phyloP scores from a whole-genome alignment of 495 filamentous ascomycete genomes.

The Aspergillus ostianus region DNA sequence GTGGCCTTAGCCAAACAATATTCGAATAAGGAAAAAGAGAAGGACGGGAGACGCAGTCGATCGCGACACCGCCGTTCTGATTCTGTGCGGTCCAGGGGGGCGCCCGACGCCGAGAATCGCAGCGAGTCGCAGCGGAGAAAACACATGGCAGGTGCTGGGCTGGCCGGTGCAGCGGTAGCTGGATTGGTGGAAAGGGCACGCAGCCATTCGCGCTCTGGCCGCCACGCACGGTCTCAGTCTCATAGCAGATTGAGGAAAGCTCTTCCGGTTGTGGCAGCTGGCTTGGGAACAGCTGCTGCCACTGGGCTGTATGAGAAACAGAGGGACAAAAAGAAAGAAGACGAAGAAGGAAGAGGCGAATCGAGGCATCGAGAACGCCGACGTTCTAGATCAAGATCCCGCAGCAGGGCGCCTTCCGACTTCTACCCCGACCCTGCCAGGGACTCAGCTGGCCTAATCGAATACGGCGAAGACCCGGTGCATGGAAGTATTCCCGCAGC shows the following conservation, averaged over 20 bases:
- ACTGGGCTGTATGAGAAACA: constrained; percentile 79
- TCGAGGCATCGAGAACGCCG: constrained; percentile 43
- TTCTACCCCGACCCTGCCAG: constrained; percentile 55
- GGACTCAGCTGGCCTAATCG: constrained; percentile 69
- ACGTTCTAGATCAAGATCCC: constrained; percentile 53
- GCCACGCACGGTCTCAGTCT: constrained; percentile 49
- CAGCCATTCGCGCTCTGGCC: constrained; percentile 65
- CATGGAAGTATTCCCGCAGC: constrained; percentile 48
- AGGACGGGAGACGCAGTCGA: constrained; percentile 64
- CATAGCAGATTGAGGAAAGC: constrained; percentile 60
- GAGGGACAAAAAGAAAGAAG: constrained; percentile 64
- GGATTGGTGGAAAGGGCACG: constrained; percentile 72
- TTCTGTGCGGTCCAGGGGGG: constrained; percentile 30
- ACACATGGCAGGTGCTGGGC: constrained; percentile 72
- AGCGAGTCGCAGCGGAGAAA: constrained; percentile 62
- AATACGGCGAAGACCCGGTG: constrained; percentile 72
- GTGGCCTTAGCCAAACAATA: constrained; percentile 72
- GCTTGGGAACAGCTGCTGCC: constrained; percentile 73
- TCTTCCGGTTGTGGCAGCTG: constrained; percentile 69
- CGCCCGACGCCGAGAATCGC: constrained; percentile 43
- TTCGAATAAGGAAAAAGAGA: constrained; percentile 38
- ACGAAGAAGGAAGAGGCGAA: constrained; percentile 29
- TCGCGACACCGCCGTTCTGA: constrained; percentile 60
- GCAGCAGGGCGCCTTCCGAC: constrained; percentile 53
- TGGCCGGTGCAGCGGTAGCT: constrained; percentile 74